Evolutionary conservation across 768 basidiomycete species (phyloP).

Genomic region (Mycena chlorophos): DNA sequence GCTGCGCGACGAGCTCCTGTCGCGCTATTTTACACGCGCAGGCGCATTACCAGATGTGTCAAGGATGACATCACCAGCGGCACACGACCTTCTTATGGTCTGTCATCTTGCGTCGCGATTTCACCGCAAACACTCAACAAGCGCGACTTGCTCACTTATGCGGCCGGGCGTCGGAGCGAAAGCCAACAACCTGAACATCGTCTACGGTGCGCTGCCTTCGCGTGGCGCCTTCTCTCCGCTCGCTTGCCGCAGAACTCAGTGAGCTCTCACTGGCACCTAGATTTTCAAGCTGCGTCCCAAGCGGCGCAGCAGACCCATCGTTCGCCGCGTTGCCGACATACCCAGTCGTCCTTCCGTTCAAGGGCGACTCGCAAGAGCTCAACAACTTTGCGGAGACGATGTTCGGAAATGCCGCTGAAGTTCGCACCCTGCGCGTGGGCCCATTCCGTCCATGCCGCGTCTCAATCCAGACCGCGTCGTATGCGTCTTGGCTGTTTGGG

Average conservation of each 20-base stretch:
- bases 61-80: too few relatives aligned
- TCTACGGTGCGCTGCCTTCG: conserved; percentile 63
- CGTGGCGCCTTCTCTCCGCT: neutral
- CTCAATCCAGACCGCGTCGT: conserved; percentile 63
- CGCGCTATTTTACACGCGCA: too few relatives aligned
- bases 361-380: conserved; percentile 68
- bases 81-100: too few relatives aligned
- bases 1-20: too few relatives aligned
- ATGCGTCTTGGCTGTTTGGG: neutral
- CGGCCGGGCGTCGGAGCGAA: conserved; percentile 82
- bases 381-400: conserved; percentile 63
- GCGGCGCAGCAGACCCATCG: conserved; percentile 47
- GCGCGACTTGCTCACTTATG: conserved; percentile 78
- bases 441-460: conserved; percentile 67
- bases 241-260: conserved; percentile 53
- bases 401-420: too few relatives aligned
- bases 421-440: too few relatives aligned
- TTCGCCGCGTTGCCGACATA: conserved; percentile 84
- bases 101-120: too few relatives aligned
- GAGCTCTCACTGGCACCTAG: too few relatives aligned
- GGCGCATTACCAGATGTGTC: too few relatives aligned
- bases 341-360: conserved; percentile 76
- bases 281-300: neutral
- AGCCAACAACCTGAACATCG: conserved; percentile 62
- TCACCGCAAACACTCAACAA: too few relatives aligned